Conservation (phyloP, 2,329 filamentous ascomycete genomes). For the Aspergillus melleus region DNA sequence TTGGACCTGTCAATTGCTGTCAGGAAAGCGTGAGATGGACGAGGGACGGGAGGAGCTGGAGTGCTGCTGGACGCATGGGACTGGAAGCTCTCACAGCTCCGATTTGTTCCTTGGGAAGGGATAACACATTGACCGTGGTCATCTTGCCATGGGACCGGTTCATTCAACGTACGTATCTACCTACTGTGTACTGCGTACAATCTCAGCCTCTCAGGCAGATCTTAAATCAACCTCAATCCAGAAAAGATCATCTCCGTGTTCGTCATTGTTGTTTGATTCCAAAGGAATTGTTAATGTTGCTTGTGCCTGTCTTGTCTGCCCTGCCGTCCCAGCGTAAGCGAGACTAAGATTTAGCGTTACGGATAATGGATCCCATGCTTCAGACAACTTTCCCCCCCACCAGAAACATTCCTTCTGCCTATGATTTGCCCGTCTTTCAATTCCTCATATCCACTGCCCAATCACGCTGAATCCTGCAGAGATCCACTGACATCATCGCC, state of each 20-base stretch:
- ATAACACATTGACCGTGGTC: no score
- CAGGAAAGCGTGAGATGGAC: neutral
- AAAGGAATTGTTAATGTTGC: neutral
- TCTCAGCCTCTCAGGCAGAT: no score
- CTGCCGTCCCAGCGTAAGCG: neutral
- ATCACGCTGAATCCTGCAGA: neutral
- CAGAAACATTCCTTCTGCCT: neutral
- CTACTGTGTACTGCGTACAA: no score
- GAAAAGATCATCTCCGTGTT: neutral
- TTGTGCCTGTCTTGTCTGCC: neutral
- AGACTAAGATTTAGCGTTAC: slow-evolving; percentile 1
- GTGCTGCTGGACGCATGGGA: neutral
- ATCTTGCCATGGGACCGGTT: no score
- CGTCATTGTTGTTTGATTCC: neutral
- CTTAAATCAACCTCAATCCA: no score
- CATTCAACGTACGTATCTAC: no score
- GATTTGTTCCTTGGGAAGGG: neutral
- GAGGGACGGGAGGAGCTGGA: neutral
- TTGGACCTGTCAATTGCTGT: slow-evolving; percentile 15
- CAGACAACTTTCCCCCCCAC: neutral
- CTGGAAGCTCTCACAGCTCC: neutral
- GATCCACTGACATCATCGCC: neutral
- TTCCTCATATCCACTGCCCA: neutral
- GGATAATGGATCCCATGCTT: neutral
- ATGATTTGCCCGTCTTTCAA: neutral